Evolutionary conservation across 352 stramenopile genomes (phyloP).

Genomic region (Pythium sukuiense): DNA sequence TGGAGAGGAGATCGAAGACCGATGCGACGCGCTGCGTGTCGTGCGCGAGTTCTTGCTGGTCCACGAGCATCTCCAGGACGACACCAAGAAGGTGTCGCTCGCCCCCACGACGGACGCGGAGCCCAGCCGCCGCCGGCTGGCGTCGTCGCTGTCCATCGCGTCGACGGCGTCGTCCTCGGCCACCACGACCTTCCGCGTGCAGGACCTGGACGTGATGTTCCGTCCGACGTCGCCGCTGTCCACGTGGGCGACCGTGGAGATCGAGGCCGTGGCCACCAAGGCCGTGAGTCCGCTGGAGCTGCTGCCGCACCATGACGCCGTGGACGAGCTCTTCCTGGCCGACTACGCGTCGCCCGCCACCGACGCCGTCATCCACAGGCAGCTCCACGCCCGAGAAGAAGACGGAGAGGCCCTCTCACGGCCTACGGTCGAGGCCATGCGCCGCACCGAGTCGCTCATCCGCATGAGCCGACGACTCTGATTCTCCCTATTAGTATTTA

Average conservation of each 20-base stretch:
- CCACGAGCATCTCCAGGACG: conserved; percentile 40
- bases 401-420: conserved; percentile 24
- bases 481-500: background rate
- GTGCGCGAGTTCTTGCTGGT: conserved; percentile 73
- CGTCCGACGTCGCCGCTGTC: conserved; percentile 31
- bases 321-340: conserved; percentile 57
- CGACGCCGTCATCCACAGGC: conserved; percentile 61
- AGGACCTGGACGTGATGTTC: conserved; percentile 57
- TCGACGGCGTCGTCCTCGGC: conserved; percentile 14
- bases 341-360: conserved; percentile 46
- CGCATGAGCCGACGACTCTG: conserved; percentile 20
- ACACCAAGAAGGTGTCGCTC: conserved; percentile 12
- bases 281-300: conserved; percentile 21
- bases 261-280: conserved; percentile 8
- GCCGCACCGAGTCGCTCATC: conserved; percentile 15
- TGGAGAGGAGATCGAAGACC: conserved; percentile 39
- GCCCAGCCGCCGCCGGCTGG: conserved; percentile 5
- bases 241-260: conserved; percentile 8
- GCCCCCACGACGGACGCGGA: background rate
- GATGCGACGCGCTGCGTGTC: conserved; percentile 46
- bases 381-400: conserved; percentile 20
- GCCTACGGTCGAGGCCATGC: conserved; percentile 11
- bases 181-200: conserved; percentile 49
- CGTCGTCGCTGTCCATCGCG: conserved; percentile 14
- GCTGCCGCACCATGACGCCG: conserved; percentile 28